Evolutionary conservation across 306 rosid species (phyloP).

Genomic region (Boehmeria nivea): DNA sequence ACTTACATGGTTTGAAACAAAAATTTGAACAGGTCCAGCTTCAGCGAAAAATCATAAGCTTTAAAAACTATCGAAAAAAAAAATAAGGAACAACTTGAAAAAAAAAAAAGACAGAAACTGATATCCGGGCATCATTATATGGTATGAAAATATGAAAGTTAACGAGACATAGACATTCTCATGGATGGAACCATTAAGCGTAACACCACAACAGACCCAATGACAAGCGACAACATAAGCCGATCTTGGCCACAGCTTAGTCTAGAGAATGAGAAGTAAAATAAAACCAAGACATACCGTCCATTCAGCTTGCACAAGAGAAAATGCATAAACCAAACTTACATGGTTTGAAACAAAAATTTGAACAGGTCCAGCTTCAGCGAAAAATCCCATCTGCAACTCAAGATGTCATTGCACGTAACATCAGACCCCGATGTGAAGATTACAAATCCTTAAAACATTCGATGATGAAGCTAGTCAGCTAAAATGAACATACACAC

Average conservation of each 20-base stretch:
- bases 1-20: conserved; percentile 92
- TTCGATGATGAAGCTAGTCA: not conserved
- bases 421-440: not conserved
- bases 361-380: conserved; percentile 99
- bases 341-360: conserved; percentile 96
- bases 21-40: conserved; percentile 98
- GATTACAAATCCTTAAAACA: not conserved
- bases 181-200: not conserved
- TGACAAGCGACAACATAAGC: no score
- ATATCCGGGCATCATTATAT: no score
- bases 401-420: conserved; percentile 10
- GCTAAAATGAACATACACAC: not conserved
- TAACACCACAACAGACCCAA: not conserved
- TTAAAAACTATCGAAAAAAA: no score
- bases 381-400: conserved; percentile 87
- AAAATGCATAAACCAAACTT: conserved; percentile 19
- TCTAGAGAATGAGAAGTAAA: no score
- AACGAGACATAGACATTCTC: no score
- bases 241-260: no score
- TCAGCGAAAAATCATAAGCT: conserved; percentile 34
- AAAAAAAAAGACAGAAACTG: no score
- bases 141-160: no score
- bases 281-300: not conserved
- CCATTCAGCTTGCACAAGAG: not conserved
- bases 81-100: not conserved